A percentile compares a stretch with the other conserved stretches of the same genome.
Conservation (phyloP, 768 basidiomycete species). For the Boletus rufocinnamomeus region DNA sequence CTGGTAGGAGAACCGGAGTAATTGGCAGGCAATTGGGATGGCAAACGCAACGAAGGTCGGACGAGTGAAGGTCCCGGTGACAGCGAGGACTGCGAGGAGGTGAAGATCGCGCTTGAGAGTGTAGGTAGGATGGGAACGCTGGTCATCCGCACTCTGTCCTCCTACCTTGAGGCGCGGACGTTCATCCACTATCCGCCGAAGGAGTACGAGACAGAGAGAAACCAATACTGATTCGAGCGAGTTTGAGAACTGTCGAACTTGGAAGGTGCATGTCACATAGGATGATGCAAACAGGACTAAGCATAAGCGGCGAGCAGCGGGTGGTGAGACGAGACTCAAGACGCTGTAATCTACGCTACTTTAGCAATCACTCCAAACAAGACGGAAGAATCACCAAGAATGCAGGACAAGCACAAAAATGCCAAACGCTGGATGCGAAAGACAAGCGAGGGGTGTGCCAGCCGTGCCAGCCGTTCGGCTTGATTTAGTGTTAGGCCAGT, state of each 20-base stretch:
- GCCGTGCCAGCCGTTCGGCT: slow-evolving; percentile 13
- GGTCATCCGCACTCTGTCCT: not conserved
- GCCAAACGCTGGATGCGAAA: slow-evolving; percentile 34
- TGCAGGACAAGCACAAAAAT: slow-evolving; percentile 34
- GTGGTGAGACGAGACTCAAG: slow-evolving; percentile 22
- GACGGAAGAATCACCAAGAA: slow-evolving; percentile 33
- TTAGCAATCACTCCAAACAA: slow-evolving; percentile 4
- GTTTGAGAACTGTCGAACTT: slow-evolving; percentile 43
- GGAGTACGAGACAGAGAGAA: slow-evolving; percentile 31
- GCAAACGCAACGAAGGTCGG: slow-evolving; percentile 39
- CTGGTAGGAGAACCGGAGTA: slow-evolving; percentile 18
- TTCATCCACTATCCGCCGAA: slow-evolving; percentile 21
- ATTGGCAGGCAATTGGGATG: slow-evolving; percentile 34
- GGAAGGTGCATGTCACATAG: slow-evolving; percentile 39
- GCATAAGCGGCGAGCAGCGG: slow-evolving; percentile 21
- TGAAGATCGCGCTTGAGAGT: slow-evolving; percentile 23
- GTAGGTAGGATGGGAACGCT: not conserved
- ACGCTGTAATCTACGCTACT: slow-evolving; percentile 28
- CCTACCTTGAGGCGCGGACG: not conserved
- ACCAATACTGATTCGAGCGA: slow-evolving; percentile 38
- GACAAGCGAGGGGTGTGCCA: slow-evolving; percentile 19
- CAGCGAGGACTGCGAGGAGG: slow-evolving; percentile 29
- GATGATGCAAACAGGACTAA: slow-evolving; percentile 38
- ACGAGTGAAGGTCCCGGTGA: slow-evolving; percentile 37
- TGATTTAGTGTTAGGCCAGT: slow-evolving; percentile 9